Evolutionary conservation across 495 filamentous ascomycete species (phyloP).

Genomic region (Podospora tetraspora): DNA sequence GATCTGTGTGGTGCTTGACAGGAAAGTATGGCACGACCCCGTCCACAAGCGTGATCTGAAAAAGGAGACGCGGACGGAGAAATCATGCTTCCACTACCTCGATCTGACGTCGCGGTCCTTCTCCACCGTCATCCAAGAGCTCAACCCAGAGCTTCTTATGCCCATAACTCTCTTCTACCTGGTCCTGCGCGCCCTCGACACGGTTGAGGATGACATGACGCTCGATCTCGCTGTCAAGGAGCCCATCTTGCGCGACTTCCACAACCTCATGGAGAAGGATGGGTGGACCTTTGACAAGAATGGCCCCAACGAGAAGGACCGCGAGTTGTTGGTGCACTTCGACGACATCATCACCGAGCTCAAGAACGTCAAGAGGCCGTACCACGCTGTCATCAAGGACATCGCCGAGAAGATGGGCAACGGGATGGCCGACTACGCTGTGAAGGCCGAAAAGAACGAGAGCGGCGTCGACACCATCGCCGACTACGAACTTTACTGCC

Average conservation of each 20-base stretch:
- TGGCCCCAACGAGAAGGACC: slow-evolving; percentile 89
- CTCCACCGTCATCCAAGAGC: slow-evolving; percentile 85
- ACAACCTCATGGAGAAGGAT: slow-evolving; percentile 67
- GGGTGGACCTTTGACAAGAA: slow-evolving; percentile 87
- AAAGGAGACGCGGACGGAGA: slow-evolving; percentile 68
- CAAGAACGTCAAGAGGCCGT: slow-evolving; percentile 79
- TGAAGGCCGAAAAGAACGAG: slow-evolving; percentile 70
- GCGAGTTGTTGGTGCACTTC: slow-evolving; percentile 87
- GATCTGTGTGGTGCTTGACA: slow-evolving; percentile 32
- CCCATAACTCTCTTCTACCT: slow-evolving; percentile 94
- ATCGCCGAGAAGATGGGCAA: slow-evolving; percentile 95
- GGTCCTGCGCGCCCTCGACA: slow-evolving; percentile 83
- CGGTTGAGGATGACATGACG: slow-evolving; percentile 98
- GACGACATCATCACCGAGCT: slow-evolving; percentile 80
- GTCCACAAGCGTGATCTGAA: slow-evolving; percentile 74
- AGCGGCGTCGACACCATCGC: slow-evolving; percentile 75
- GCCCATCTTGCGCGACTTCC: slow-evolving; percentile 76
- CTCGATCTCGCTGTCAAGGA: slow-evolving; percentile 76
- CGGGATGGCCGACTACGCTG: slow-evolving; percentile 93
- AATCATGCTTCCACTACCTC: slow-evolving; percentile 79
- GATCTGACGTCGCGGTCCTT: slow-evolving; percentile 90
- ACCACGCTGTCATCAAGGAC: slow-evolving; percentile 84
- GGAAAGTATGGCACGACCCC: slow-evolving; percentile 95
- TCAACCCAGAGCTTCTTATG: slow-evolving; percentile 87
- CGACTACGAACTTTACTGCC: slow-evolving; percentile 94